Percentiles rank a stretch among this genome's conserved stretches.
Conservation (phyloP, 2,329 filamentous ascomycete genomes). For the Blumeria hordei region DNA sequence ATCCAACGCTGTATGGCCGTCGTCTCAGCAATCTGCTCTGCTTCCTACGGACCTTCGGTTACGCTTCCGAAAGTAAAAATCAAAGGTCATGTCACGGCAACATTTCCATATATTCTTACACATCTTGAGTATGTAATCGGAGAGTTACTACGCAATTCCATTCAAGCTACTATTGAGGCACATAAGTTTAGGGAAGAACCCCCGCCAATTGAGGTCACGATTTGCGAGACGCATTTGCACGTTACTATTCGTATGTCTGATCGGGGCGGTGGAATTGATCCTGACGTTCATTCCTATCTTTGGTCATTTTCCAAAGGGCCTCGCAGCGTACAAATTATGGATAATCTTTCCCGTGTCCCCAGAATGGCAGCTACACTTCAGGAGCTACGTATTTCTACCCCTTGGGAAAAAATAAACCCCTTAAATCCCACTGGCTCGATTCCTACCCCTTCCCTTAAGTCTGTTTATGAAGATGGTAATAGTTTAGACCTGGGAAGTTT, state of each 20-base stretch:
- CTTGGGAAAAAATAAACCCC: neutral
- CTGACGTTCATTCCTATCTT: conserved; percentile 63
- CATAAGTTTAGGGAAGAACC: conserved; percentile 19
- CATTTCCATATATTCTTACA: conserved; percentile 86
- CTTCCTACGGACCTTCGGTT: conserved; percentile 47
- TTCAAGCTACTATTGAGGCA: conserved; percentile 70
- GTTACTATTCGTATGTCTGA: conserved; percentile 94
- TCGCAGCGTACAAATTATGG: conserved; percentile 48
- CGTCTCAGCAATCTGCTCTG: conserved; percentile 47
- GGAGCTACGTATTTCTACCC: conserved; percentile 33
- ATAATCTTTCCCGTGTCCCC: conserved; percentile 69
- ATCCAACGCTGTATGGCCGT: conserved; percentile 61
- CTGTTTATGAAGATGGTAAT: neutral
- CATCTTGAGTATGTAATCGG: conserved; percentile 95
- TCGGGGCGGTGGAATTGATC: conserved; percentile 74
- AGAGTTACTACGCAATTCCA: conserved; percentile 80
- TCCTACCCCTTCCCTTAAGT: neutral
- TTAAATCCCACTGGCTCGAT: neutral
- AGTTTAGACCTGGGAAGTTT: conserved; percentile 28
- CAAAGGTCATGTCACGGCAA: conserved; percentile 66
- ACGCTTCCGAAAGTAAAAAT: conserved; percentile 61
- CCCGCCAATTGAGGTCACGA: conserved; percentile 75
- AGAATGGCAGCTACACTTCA: conserved; percentile 85
- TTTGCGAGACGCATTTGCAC: conserved; percentile 84
- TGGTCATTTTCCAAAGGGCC: conserved; percentile 97